phyloP scores from a whole-genome alignment of 352 stramenopile species.

The Phytophthora sojae region DNA sequence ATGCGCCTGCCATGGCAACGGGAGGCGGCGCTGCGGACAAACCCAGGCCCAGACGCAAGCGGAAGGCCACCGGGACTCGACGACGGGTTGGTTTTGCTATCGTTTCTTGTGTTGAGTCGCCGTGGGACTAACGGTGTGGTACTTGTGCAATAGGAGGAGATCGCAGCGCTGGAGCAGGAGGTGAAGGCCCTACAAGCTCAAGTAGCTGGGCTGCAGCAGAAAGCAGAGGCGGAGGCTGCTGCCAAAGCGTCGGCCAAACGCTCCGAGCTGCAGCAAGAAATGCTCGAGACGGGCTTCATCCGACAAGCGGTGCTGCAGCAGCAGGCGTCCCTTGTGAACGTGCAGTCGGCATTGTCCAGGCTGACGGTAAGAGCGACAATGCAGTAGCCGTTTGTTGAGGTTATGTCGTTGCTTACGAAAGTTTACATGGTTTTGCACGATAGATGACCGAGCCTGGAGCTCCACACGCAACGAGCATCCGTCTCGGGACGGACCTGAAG shows the following conservation, averaged over 20 bases:
- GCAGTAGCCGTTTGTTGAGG: not conserved
- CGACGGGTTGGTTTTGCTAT: conserved; percentile 15
- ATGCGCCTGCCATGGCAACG: not conserved
- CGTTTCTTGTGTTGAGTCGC: not conserved
- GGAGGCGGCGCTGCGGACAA: not conserved
- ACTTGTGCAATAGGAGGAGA: conserved; percentile 23
- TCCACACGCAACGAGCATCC: conserved; percentile 34
- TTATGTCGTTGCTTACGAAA: not conserved
- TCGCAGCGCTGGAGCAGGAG: conserved; percentile 20
- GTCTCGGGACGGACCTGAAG: conserved; percentile 24
- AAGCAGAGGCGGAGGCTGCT: conserved; percentile 1
- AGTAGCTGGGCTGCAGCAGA: conserved; percentile 13
- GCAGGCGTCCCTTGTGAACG: conserved; percentile 41
- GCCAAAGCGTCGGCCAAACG: not conserved
- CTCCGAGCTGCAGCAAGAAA: conserved; percentile 16
- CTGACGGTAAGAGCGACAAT: conserved; percentile 20
- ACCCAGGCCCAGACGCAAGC: conserved; percentile 14
- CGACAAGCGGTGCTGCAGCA: conserved; percentile 37
- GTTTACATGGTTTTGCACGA: not conserved
- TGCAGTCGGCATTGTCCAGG: conserved; percentile 43
- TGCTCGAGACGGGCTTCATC: conserved; percentile 31
- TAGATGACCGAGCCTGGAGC: conserved; percentile 31
- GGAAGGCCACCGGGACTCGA: conserved; percentile 24
- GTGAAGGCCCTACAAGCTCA: conserved; percentile 26
- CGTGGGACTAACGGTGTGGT: not conserved